A percentile compares a stretch with the other conserved stretches of the same genome.
These are phyloP conservation scores for Vigna mungo DNA, from an alignment of 306 rosid genomes.

Conservation along the genomic window DNA sequence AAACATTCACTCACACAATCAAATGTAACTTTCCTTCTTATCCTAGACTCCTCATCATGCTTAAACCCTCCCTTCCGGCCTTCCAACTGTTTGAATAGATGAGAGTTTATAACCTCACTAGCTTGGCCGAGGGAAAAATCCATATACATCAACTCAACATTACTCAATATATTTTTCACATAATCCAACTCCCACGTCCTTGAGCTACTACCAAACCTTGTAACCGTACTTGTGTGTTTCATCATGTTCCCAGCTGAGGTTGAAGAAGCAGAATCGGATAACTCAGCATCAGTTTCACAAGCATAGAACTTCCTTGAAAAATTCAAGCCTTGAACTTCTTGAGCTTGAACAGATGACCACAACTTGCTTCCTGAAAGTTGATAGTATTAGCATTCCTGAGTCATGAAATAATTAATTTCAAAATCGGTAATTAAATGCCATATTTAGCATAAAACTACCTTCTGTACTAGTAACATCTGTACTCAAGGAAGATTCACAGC, in stretches of 20 bases:
- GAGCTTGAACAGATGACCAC: slow-evolving; percentile 67
- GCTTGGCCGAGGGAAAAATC: slow-evolving; percentile 67
- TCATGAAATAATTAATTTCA: slow-evolving; percentile 21
- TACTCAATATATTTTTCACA: slow-evolving; percentile 66
- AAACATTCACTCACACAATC: slow-evolving; percentile 79
- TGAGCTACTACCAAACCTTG: slow-evolving; percentile 44
- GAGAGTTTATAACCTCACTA: slow-evolving; percentile 62
- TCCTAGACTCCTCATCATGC: slow-evolving; percentile 44
- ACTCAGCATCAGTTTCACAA: slow-evolving; percentile 65
- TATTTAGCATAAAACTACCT: slow-evolving; percentile 56
- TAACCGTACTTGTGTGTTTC: slow-evolving; percentile 38
- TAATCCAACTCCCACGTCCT: slow-evolving; percentile 74
- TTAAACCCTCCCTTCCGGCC: slow-evolving; percentile 53
- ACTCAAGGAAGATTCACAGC: slow-evolving; percentile 70
- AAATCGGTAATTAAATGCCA: background rate
- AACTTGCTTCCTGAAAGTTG: slow-evolving; percentile 74
- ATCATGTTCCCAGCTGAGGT: slow-evolving; percentile 49
- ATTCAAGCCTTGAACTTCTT: slow-evolving; percentile 54
- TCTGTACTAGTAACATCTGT: slow-evolving; percentile 66
- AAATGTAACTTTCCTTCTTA: slow-evolving; percentile 66
- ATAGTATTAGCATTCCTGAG: slow-evolving; percentile 22
- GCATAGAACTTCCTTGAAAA: slow-evolving; percentile 58
- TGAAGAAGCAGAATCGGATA: slow-evolving; percentile 91
- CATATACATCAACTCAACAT: slow-evolving; percentile 72
- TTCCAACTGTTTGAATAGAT: slow-evolving; percentile 74